These are phyloP conservation scores for Staphylotrichum longicolle DNA, from an alignment of 495 filamentous ascomycete genomes.

Conservation along the genomic window DNA sequence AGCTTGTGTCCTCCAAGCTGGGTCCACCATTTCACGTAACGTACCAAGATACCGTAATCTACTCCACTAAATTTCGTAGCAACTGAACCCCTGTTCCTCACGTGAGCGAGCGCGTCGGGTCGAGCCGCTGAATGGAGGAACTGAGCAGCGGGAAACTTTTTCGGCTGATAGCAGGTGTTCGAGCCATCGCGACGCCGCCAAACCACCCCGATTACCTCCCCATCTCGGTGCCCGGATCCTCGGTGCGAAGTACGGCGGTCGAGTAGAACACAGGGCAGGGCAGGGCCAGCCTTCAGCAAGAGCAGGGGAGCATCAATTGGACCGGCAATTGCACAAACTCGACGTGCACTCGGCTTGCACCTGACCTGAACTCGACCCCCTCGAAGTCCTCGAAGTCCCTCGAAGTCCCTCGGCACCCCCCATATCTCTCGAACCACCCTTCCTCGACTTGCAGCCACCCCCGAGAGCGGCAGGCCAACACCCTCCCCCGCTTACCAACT, in stretches of 20 bases:
- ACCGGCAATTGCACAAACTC: background rate
- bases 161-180: conserved; percentile 18
- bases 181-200: conserved; percentile 10
- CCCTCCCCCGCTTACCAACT: too few species aligned
- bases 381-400: too few species aligned
- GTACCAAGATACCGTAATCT: background rate
- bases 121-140: background rate
- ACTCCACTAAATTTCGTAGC: background rate
- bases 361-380: too few species aligned
- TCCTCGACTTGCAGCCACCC: too few species aligned
- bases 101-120: conserved; percentile 26
- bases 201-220: background rate
- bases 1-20: too few species aligned
- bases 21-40: too few species aligned
- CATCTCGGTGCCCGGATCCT: background rate
- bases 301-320: conserved; percentile 20
- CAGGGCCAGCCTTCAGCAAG: conserved; percentile 3
- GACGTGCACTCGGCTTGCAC: too few species aligned
- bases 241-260: background rate
- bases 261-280: background rate
- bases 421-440: too few species aligned
- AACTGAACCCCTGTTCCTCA: conserved; percentile 18
- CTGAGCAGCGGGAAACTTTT: conserved; percentile 26
- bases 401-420: too few species aligned
- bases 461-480: too few species aligned